These are phyloP conservation scores for Dacryopinax primogenitus DNA, from an alignment of 768 basidiomycete species.

Conservation along the genomic window DNA sequence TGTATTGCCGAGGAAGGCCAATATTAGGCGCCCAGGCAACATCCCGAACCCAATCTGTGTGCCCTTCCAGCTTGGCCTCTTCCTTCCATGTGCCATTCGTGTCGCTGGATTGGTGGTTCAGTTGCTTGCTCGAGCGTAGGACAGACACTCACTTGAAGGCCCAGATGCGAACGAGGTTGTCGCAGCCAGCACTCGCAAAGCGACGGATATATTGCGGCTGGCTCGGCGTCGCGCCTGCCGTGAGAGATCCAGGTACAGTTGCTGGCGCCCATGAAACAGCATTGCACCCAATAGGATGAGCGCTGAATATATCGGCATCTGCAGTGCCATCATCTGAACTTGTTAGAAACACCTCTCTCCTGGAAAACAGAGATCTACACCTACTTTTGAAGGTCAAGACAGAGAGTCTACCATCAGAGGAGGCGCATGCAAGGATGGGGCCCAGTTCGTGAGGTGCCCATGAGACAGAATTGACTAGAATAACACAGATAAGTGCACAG, in stretches of 20 bases:
- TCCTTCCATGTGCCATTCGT: conserved; percentile 80
- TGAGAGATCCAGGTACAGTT: conserved; percentile 70
- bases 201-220: conserved; percentile 60
- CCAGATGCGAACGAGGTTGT: conserved; percentile 93
- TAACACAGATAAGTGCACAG: neutral
- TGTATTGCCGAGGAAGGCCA: conserved; percentile 84
- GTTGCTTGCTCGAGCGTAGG: neutral
- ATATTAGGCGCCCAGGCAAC: conserved; percentile 99
- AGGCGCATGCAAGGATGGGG: conserved; percentile 91
- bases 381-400: conserved; percentile 92
- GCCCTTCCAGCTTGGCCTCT: conserved; percentile 81
- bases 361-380: conserved; percentile 20
- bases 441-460: conserved; percentile 99
- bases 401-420: conserved; percentile 92
- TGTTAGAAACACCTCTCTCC: neutral
- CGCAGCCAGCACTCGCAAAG: conserved; percentile 91
- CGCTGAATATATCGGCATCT: conserved; percentile 89
- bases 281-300: conserved; percentile 92
- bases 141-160: conserved; percentile 37
- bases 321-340: conserved; percentile 83
- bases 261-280: conserved; percentile 97
- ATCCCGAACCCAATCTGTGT: conserved; percentile 95
- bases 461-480: conserved; percentile 82
- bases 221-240: conserved; percentile 36
- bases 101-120: conserved; percentile 35